Evolutionary conservation across 805 yeast genomes (phyloP), one percentile per base, ranked within the genome.

Genomic region (Ogataea zsoltii): DNA sequence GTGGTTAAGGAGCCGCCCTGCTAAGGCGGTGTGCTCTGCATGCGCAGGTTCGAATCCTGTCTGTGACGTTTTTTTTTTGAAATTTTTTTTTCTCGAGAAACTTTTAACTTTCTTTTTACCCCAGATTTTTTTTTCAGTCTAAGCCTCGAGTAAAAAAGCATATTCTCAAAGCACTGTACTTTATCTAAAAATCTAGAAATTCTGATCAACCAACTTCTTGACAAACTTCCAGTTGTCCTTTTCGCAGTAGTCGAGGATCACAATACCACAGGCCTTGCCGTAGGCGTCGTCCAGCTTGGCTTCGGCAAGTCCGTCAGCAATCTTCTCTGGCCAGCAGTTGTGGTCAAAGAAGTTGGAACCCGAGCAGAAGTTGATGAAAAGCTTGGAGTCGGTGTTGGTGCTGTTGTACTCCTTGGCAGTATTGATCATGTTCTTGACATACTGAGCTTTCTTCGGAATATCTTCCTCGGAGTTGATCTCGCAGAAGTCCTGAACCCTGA

Each of bases 31-130:
- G 88, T 85, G 88, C 80, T 83, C 75, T 83, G 82, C 88, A 85
- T 80, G 83, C 96, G 96, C 96, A 88, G 95, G 96, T 88, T 88
- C 96, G 96, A 88, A 88, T 88, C 96, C 95, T 88, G 96, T 88
- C 95, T 85, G 95, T 88, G 88, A 86, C 96, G 96, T 56, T 62
- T 68, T 72, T 72, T 77, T 77, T 41, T 21, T 11, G 96, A 56
- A 62, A 67, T 72, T 72, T 77, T 77, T 41, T 21, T 11, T 28
- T 28, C 31, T 28, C 13, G 7, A 21, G 25, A 21, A 21, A 6
- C 9, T 9, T 25, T 13, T n/a, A 23, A 5, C 12, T 23, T 7
- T 33, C 12, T 21, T 6, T 11, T 28, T n/a, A 28, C 15, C 15
- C 15, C 31, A 19, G 21, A 19, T 25, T 19, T 17, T 35, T 17